Base-by-base conservation (phyloP, 2,329 filamentous ascomycete species). In the Dendryphion nanum region DNA sequence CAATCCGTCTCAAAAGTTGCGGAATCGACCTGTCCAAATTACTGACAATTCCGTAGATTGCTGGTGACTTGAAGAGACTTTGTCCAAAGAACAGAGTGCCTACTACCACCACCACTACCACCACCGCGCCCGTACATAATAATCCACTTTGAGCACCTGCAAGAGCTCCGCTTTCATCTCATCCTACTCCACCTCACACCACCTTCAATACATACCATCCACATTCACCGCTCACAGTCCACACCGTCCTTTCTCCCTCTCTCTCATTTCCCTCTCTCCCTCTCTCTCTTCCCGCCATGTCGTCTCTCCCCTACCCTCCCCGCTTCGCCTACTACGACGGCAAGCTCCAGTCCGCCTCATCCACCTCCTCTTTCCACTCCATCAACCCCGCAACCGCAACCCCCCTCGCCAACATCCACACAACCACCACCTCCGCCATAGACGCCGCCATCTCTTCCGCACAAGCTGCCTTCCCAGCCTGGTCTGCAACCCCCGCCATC, bases 301-400 rank as follows among this genome's bases (percentile, higher is more conserved):
- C n/a, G 23, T 52, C 57, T 40, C 59, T 61, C 41, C 59, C 71
- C 61, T 75, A 77, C 51, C 55, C 74, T 32, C 61, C 71, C 30
- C 77, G 80, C 48, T 78, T 85, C 59, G 82, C 89, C 47, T 93
- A 85, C 69, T 88, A 89, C 71, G 78, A 82, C 49, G 89, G 89
- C 64, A 76, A 78, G 59, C 68, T 75, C 30, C 86, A 88, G 56
- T 68, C 74, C 18, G 76, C 80, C 33, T 74, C 71, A 24, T 78
- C 80, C 7, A 69, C 75, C 29, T 73, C 74, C 42, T 81, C 81
- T 32, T 91, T 93, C 69, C 71, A 81, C 46, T 80, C 84, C 19
- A 73, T 91, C 60, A 77, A 93, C 61, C 89, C 89, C 26, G 81
- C 87, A 34, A 89, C 81, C 29, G 80, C 76, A 40, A 71, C 77